Evolutionary conservation across 140 eudicot genomes (phyloP), one percentile per base, ranked within the genome.

Genomic region (Flaveria floridana): DNA sequence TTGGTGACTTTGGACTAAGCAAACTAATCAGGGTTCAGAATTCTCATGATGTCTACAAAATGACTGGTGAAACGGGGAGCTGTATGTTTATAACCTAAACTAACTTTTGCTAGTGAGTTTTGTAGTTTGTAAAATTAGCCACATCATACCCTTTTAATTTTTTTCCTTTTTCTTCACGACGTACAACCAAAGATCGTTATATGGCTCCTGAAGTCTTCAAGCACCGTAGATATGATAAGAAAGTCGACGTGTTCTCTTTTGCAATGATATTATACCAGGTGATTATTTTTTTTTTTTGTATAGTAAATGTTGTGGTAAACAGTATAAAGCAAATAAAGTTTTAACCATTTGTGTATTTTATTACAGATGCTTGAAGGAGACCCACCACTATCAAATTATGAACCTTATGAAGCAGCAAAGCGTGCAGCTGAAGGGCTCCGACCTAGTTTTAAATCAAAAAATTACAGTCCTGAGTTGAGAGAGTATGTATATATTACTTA

Each of bases 141-240:
- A 52, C 23, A 6, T 26, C 37, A 53, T 42, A 19, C 77, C 78
- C 68, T 47, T 58, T 47, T 57, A 18, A 73, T 39, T 13, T 79
- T 16, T 55, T 15, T 4, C 42, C 58, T 18, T 2, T 59, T 6
- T 42, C 70, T 81, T 41, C 64, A 53, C 79, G 80, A 13, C 55
- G 71, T 58, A 50, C 48, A 69, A 71, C 28, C 61, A 61, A 72
- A 94, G 99, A 94, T 71, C 94, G 99, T 48, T 94, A 94, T 67
- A 94, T 94, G 99, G 99, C 99, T 76, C 99, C 99, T 71, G 99
- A 94, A 88, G 99, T 94, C 70, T 94, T 94, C 86, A 94, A 86
- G 87, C 99, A 94, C 82, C 84, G 97, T 75, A 94, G 85, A 81
- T 94, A 94, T 76, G 99, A 94, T 79, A 90, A 94, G 86, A 94